Evolutionary conservation across 495 filamentous ascomycete genomes (phyloP).

Genomic region (Hamigera avellanea): DNA sequence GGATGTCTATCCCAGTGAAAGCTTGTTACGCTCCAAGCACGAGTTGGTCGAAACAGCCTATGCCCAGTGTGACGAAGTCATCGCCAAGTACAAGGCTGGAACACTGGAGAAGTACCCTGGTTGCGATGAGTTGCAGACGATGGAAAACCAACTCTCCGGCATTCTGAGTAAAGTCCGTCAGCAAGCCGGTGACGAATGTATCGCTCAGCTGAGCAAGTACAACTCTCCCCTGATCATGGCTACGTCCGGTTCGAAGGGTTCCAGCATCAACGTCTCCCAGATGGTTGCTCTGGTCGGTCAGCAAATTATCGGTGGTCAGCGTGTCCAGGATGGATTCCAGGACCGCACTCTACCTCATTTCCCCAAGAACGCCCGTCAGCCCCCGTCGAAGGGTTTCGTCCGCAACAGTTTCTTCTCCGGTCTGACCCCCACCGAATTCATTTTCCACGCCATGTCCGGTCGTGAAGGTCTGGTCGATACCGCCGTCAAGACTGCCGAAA

Average conservation of each 20-base stretch:
- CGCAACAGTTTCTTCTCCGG: conserved; percentile 95
- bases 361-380: conserved; percentile 79
- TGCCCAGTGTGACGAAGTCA: conserved; percentile 70
- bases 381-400: conserved; percentile 93
- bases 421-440: conserved; percentile 80
- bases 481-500: conserved; percentile 98
- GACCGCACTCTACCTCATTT: conserved; percentile 92
- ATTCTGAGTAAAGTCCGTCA: conserved; percentile 85
- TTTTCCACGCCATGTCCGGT: conserved; percentile 97
- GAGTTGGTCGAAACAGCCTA: conserved; percentile 70
- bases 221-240: conserved; percentile 97
- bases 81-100: conserved; percentile 63
- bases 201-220: conserved; percentile 75
- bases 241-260: conserved; percentile 90
- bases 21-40: conserved; percentile 58
- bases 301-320: conserved; percentile 88
- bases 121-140: conserved; percentile 79
- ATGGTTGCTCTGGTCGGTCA: conserved; percentile 97
- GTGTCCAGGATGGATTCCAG: conserved; percentile 94
- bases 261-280: conserved; percentile 95
- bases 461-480: conserved; percentile 98
- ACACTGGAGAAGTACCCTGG: conserved; percentile 75
- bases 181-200: conserved; percentile 83
- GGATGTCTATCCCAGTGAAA: conserved; percentile 73
- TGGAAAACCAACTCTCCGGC: conserved; percentile 84